These are phyloP conservation scores for Umbelopsis ramanniana DNA, from an alignment of 192 early-diverging fungal genomes.

Conservation along the genomic window DNA sequence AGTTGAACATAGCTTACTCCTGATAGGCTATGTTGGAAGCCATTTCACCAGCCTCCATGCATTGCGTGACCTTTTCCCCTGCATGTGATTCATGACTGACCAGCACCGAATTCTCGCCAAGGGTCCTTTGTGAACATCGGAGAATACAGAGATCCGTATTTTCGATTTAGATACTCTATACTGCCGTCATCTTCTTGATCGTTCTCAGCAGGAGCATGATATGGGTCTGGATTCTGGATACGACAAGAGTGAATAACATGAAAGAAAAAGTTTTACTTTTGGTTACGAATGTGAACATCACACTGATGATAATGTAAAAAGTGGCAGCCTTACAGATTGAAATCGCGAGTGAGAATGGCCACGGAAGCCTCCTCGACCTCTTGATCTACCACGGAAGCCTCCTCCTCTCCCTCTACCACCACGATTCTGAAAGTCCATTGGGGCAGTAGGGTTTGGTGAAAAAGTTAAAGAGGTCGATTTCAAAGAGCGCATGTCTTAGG, in stretches of 20 bases:
- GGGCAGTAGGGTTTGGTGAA: not conserved
- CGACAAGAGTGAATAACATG: not conserved
- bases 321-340: too few relatives aligned
- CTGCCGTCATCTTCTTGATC: not conserved
- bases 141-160: slow-evolving; percentile 11
- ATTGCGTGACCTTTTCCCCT: not conserved
- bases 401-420: slow-evolving; percentile 17
- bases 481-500: not conserved
- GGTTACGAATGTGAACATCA: not conserved
- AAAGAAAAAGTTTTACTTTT: not conserved
- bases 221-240: not conserved
- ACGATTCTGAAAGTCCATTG: not conserved
- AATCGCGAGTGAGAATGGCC: not conserved
- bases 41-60: not conserved
- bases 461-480: not conserved
- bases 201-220: not conserved
- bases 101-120: not conserved
- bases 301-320: not conserved
- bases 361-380: not conserved
- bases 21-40: not conserved
- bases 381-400: slow-evolving; percentile 2
- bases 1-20: too few relatives aligned
- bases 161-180: not conserved
- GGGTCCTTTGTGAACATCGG: slow-evolving; percentile 7
- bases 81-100: not conserved